Percentiles rank a stretch among this genome's conserved stretches.
Conservation (phyloP, 2,329 filamentous ascomycete genomes). For the Apiospora pterosperma region DNA sequence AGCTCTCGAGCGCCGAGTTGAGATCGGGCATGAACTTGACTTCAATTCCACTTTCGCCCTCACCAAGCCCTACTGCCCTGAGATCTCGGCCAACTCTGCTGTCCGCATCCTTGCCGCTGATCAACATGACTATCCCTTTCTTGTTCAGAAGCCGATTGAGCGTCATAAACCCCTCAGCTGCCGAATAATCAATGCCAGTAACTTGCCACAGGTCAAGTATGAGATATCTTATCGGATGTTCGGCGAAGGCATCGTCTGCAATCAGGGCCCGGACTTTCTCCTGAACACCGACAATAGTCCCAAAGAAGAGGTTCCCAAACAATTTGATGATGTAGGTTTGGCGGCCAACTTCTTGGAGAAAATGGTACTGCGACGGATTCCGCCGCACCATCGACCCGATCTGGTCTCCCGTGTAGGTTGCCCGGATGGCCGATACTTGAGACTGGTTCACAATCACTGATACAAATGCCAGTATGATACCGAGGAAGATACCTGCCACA, state of each 20-base stretch:
- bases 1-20: slow-evolving; percentile 89
- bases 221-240: slow-evolving; percentile 81
- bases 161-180: slow-evolving; percentile 89
- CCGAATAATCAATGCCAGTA: slow-evolving; percentile 91
- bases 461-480: slow-evolving; percentile 86
- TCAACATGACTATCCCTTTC: slow-evolving; percentile 74
- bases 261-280: slow-evolving; percentile 79
- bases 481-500: slow-evolving; percentile 87
- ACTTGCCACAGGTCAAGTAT: slow-evolving; percentile 88
- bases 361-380: slow-evolving; percentile 84
- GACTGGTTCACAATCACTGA: slow-evolving; percentile 92
- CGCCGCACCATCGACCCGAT: slow-evolving; percentile 90
- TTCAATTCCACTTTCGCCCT: slow-evolving; percentile 66
- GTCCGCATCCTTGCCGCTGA: slow-evolving; percentile 77
- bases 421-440: slow-evolving; percentile 81
- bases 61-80: slow-evolving; percentile 77
- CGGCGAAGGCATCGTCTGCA: slow-evolving; percentile 74
- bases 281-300: slow-evolving; percentile 94
- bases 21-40: slow-evolving; percentile 84
- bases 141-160: slow-evolving; percentile 80
- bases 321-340: slow-evolving; percentile 93
- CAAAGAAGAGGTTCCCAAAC: slow-evolving; percentile 95
- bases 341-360: slow-evolving; percentile 77
- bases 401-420: slow-evolving; percentile 84
- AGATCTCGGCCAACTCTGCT: slow-evolving; percentile 75